These are phyloP conservation scores for Zancudomyces culisetae DNA, from an alignment of 371 early-diverging fungal species.

Conservation along the genomic window DNA sequence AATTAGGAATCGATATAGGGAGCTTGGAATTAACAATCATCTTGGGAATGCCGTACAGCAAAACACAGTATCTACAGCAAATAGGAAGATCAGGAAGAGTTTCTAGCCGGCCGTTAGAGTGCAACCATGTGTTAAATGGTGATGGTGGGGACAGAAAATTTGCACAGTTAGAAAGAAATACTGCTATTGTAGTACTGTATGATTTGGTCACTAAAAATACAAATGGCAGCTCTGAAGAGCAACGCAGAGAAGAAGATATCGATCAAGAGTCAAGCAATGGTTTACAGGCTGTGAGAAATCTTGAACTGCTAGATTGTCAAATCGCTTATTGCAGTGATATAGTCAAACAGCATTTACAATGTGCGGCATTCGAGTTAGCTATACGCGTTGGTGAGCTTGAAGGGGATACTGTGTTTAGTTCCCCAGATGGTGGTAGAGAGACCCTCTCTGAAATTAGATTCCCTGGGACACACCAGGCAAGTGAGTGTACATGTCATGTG, in stretches of 20 bases:
- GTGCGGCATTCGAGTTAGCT: slow-evolving; percentile 24
- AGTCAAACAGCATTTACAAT: slow-evolving; percentile 13
- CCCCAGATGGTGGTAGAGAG: too few relatives aligned
- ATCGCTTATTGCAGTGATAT: not conserved
- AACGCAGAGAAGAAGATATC: slow-evolving; percentile 6
- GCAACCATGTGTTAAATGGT: slow-evolving; percentile 18
- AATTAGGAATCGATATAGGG: slow-evolving; percentile 52
- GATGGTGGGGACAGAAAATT: not conserved
- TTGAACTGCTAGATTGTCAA: not conserved
- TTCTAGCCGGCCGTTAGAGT: slow-evolving; percentile 17
- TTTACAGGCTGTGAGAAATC: slow-evolving; percentile 2
- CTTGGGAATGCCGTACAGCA: slow-evolving; percentile 28
- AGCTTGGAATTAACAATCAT: slow-evolving; percentile 34
- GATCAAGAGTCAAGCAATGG: not conserved
- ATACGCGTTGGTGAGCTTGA: too few relatives aligned
- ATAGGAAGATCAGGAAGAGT: slow-evolving; percentile 35
- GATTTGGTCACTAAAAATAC: too few relatives aligned
- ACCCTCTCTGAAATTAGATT: too few relatives aligned
- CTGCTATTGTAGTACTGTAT: not conserved
- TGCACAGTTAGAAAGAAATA: not conserved
- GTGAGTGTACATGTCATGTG: too few relatives aligned
- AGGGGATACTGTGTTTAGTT: too few relatives aligned
- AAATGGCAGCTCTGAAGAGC: slow-evolving; percentile 1
- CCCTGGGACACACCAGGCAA: too few relatives aligned
- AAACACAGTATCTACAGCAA: slow-evolving; percentile 29